Conservation (phyloP, 352 stramenopile species). For the Pythium apleroticum region DNA sequence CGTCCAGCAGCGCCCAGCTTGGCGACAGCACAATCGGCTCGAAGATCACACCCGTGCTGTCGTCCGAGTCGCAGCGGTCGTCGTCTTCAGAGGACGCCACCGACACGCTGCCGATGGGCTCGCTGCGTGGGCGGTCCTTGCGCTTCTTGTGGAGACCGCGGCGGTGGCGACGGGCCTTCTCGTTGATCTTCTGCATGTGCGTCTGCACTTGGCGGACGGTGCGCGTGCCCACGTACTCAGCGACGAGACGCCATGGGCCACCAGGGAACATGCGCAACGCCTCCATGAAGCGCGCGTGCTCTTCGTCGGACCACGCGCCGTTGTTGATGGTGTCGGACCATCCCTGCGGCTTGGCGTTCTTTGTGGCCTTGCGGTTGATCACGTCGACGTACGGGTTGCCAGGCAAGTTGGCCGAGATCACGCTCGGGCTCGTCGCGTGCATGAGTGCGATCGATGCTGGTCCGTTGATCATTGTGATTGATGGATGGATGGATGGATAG, state of each 20-base stretch:
- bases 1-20: slow-evolving; percentile 2
- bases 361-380: slow-evolving; percentile 8
- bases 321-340: slow-evolving; percentile 22
- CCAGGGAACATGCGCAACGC: slow-evolving; percentile 28
- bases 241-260: slow-evolving; percentile 20
- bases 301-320: slow-evolving; percentile 29
- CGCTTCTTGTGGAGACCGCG: slow-evolving; percentile 25
- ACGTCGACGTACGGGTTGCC: slow-evolving; percentile 25
- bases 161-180: slow-evolving; percentile 22
- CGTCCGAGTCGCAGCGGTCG: slow-evolving; percentile 11
- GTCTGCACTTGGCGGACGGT: slow-evolving; percentile 28
- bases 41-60: slow-evolving; percentile 17
- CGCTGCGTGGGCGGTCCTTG: slow-evolving; percentile 12
- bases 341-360: slow-evolving; percentile 10
- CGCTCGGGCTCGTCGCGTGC: not conserved
- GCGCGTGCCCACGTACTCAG: slow-evolving; percentile 25
- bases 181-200: slow-evolving; percentile 29
- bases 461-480: slow-evolving; percentile 17
- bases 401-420: slow-evolving; percentile 5
- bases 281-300: slow-evolving; percentile 31
- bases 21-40: slow-evolving; percentile 19
- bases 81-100: slow-evolving; percentile 15
- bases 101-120: slow-evolving; percentile 19
- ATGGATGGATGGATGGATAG: not conserved
- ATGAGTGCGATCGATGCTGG: not conserved